Evolutionary conservation across 192 early-diverging fungal species (phyloP), one percentile per base, ranked within the genome.

Genomic region (Diversispora epigaea): DNA sequence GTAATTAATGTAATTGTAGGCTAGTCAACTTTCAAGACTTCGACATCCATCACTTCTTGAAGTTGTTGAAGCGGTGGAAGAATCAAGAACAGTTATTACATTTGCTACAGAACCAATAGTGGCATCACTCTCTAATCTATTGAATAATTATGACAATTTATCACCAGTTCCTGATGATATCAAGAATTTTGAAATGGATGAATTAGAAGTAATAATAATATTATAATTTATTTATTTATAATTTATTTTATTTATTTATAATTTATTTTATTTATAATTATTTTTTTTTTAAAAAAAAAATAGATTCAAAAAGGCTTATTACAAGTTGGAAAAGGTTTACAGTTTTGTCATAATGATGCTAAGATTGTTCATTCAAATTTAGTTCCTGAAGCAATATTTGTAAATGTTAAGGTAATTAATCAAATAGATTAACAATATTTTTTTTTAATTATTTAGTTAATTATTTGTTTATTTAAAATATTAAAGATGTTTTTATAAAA

Each of bases 51-150:
- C 85, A 39, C 81, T 95, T 62, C 75, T 95, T 41, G 89, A 91
- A 73, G 87, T 94, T 41, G 86, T 89, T 7, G 94, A 94, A 70
- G 89, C 93, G 4, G 76, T 93, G 17, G 86, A 88, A 41, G 89
- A 92, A 68, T 86, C 89, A 5, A 84, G 91, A 43, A 78, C 84
- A 40, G 80, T 86, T 0, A 82, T 92, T 40, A 86, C 86, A 71
- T 95, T 95, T 85, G 93, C 88, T 6, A 91, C 91, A 0, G 94
- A 95, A 66, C 93, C 87, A 0, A 80, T 95, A 6, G 60, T 86
- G 15, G 86, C 84, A 52, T 87, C 85, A 15, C 78, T 94, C 25
- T 83, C 86, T 11, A 90, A 92, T 76, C 72, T 93, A 49, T 63
- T 92, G 5, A 86, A 85, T 2, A 84, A 87, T 64, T 79, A 82